Conservation (phyloP, 2,329 filamentous ascomycete genomes). For the Bimuria novae-zelandiae region DNA sequence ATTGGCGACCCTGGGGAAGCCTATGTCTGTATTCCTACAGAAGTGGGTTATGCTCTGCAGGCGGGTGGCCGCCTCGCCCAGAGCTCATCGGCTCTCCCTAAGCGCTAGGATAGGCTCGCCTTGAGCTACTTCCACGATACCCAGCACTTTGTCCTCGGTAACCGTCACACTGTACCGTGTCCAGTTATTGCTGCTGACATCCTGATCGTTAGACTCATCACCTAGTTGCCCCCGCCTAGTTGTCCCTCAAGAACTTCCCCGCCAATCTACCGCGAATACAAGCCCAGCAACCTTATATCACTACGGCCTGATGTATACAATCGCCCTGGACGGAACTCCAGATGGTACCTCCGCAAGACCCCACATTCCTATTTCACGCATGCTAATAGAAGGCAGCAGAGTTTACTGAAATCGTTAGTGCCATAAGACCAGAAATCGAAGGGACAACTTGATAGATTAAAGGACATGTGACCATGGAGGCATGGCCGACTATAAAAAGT, state of each 20-base stretch:
- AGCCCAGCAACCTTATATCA: conserved; percentile 19
- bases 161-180: conserved; percentile 6
- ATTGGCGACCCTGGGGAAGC: conserved; percentile 20
- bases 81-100: too few relatives aligned
- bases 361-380: conserved; percentile 1
- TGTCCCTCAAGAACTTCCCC: conserved; percentile 19
- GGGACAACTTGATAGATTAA: conserved; percentile 14
- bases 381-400: conserved; percentile 15
- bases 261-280: conserved; percentile 14
- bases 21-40: conserved; percentile 22
- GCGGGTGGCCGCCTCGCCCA: conserved; percentile 11
- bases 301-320: conserved; percentile 18
- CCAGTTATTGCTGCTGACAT: conserved; percentile 14
- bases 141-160: conserved; percentile 19
- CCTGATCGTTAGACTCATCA: conserved; percentile 9
- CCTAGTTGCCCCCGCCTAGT: conserved; percentile 15
- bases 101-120: too few relatives aligned
- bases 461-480: conserved; percentile 18
- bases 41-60: conserved; percentile 21
- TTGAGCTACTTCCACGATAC: conserved; percentile 20
- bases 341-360: conserved; percentile 12
- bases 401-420: conserved; percentile 16
- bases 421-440: conserved; percentile 14
- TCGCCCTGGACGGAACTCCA: conserved; percentile 20
- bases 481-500: too few relatives aligned